phyloP scores from a whole-genome alignment of 176 grass and related monocot genomes.

The Cenchrus purpureus region DNA sequence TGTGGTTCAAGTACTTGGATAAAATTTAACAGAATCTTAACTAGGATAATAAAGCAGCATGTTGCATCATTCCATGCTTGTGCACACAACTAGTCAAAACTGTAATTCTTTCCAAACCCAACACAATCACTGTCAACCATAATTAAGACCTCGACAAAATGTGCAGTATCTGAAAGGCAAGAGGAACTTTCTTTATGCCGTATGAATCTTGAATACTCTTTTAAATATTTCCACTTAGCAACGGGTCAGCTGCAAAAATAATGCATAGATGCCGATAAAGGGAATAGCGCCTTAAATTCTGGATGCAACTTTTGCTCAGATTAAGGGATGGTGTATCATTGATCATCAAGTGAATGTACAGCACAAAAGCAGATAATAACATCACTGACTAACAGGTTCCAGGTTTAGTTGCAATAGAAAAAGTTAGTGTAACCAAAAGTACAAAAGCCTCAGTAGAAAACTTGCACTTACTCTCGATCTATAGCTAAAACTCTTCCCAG shows the following conservation, averaged over 20 bases:
- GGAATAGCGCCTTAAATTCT: not conserved
- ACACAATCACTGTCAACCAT: slow-evolving; percentile 22
- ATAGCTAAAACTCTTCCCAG: slow-evolving; percentile 87
- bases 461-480: slow-evolving; percentile 78
- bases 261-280: not conserved
- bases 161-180: not conserved
- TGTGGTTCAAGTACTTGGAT: slow-evolving; percentile 30
- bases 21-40: slow-evolving; percentile 11
- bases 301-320: not conserved
- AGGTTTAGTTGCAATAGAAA: slow-evolving; percentile 10
- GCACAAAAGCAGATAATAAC: slow-evolving; percentile 4
- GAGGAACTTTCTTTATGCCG: slow-evolving; percentile 3
- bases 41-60: slow-evolving; percentile 10
- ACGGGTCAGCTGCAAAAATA: slow-evolving; percentile 19
- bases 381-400: not conserved
- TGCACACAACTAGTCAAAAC: slow-evolving; percentile 3
- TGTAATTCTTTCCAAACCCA: not conserved
- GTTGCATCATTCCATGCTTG: not conserved
- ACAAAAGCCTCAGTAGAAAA: slow-evolving; percentile 28
- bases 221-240: not conserved
- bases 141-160: slow-evolving; percentile 26
- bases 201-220: not conserved
- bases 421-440: slow-evolving; percentile 21
- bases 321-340: not conserved
- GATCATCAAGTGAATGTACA: slow-evolving; percentile 12